A percentile compares a stretch with the other conserved stretches of the same genome.
phyloP scores from a whole-genome alignment of 2,329 filamentous ascomycete genomes.

The Paecilomyces formosus region DNA sequence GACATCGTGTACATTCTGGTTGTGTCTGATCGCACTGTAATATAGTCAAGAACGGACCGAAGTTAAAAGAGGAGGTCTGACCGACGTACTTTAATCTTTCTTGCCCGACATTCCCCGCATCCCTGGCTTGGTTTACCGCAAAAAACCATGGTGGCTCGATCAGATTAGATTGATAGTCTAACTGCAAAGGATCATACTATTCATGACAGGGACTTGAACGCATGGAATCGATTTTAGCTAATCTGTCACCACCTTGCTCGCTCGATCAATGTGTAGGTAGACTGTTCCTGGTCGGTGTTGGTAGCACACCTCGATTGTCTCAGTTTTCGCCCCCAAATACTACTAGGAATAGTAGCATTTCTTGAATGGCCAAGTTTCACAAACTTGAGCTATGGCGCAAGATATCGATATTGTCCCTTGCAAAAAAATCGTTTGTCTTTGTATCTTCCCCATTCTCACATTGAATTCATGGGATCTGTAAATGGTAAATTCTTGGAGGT shows the following conservation, averaged over 20 bases:
- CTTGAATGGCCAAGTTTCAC: too few relatives aligned
- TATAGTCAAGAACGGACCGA: slow-evolving; percentile 1
- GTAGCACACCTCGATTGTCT: not conserved
- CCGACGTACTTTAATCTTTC: slow-evolving; percentile 20
- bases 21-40: slow-evolving; percentile 53
- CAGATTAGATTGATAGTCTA: not conserved
- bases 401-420: too few relatives aligned
- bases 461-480: too few relatives aligned
- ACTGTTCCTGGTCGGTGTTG: not conserved
- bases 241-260: not conserved
- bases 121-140: slow-evolving; percentile 26
- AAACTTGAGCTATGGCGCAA: too few relatives aligned
- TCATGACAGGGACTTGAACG: not conserved
- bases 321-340: not conserved
- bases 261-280: not conserved
- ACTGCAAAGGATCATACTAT: not conserved
- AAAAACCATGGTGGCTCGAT: slow-evolving; percentile 17
- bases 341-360: not conserved
- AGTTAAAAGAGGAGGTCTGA: slow-evolving; percentile 9
- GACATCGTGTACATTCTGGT: slow-evolving; percentile 57
- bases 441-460: too few relatives aligned
- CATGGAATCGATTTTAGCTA: not conserved
- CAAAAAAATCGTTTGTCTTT: too few relatives aligned
- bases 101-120: slow-evolving; percentile 25
- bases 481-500: too few relatives aligned